Conservation (phyloP, 2,329 filamentous ascomycete species). For the Shiraia sp. region DNA sequence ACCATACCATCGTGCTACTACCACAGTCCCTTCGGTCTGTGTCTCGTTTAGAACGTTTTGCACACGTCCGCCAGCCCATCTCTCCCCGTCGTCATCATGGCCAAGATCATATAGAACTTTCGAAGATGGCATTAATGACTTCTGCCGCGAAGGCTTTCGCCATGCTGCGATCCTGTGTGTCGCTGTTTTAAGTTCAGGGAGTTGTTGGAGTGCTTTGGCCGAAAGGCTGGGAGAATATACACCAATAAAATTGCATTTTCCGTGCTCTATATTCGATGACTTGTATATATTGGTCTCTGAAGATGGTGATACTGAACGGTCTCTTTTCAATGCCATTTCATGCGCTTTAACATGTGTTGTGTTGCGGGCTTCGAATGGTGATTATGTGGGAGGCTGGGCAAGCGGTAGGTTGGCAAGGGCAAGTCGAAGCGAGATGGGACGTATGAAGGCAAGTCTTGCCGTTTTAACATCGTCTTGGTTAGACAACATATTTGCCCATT, state of each 20-base stretch:
- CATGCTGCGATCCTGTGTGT: conserved; percentile 58
- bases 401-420: conserved; percentile 5
- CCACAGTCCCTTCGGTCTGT: conserved; percentile 51
- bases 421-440: conserved; percentile 13
- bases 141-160: conserved; percentile 53
- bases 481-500: background rate
- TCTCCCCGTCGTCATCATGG: conserved; percentile 59
- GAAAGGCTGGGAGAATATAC: conserved; percentile 53
- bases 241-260: conserved; percentile 56
- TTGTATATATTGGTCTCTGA: conserved; percentile 44
- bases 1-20: conserved; percentile 61
- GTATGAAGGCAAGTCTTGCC: conserved; percentile 14
- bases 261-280: conserved; percentile 53
- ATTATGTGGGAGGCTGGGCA: conserved; percentile 5
- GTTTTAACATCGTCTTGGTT: conserved; percentile 5
- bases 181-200: conserved; percentile 50
- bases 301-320: conserved; percentile 20
- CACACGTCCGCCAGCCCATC: conserved; percentile 54
- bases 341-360: conserved; percentile 2
- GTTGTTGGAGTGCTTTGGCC: conserved; percentile 47
- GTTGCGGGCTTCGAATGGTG: conserved; percentile 1
- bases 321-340: conserved; percentile 39
- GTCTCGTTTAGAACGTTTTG: conserved; percentile 52
- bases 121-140: conserved; percentile 44
- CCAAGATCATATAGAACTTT: conserved; percentile 49